Conservation (phyloP, 1,284 basidiomycete species). For the Ustilago curta region DNA sequence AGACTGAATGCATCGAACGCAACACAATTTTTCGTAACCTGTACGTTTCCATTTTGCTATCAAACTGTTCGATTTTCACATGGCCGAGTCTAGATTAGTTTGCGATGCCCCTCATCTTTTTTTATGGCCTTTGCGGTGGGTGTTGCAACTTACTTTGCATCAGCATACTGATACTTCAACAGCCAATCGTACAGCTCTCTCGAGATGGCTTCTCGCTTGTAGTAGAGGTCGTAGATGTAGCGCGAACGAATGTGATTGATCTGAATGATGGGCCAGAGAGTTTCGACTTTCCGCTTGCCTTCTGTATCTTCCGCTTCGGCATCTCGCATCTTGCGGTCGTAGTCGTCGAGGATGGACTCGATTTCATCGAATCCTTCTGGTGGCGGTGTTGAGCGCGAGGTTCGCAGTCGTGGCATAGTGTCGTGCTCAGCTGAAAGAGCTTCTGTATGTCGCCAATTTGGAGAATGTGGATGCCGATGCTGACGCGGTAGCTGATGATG, state of each 20-base stretch:
- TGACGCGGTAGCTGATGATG: no score
- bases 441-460: no score
- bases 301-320: constrained; percentile 94
- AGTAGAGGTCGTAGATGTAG: constrained; percentile 98
- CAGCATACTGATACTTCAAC: constrained; percentile 95
- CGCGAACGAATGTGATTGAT: constrained; percentile 88
- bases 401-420: constrained; percentile 98
- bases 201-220: constrained; percentile 95
- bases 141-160: constrained; percentile 82
- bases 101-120: constrained; percentile 5
- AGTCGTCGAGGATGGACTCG: constrained; percentile 72
- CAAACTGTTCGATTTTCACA: constrained; percentile 76
- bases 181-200: constrained; percentile 97
- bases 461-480: no score
- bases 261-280: constrained; percentile 98
- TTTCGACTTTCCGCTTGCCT: constrained; percentile 95
- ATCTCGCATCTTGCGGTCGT: constrained; percentile 68
- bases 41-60: constrained; percentile 99
- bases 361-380: constrained; percentile 99
- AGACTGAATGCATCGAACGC: constrained; percentile 95
- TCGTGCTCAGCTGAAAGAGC: background rate
- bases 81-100: background rate
- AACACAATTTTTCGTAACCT: constrained; percentile 98
- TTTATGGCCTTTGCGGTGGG: background rate
- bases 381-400: constrained; percentile 91